phyloP scores from a whole-genome alignment of 2,329 filamentous ascomycete genomes.

The Monilinia aucupariae region DNA sequence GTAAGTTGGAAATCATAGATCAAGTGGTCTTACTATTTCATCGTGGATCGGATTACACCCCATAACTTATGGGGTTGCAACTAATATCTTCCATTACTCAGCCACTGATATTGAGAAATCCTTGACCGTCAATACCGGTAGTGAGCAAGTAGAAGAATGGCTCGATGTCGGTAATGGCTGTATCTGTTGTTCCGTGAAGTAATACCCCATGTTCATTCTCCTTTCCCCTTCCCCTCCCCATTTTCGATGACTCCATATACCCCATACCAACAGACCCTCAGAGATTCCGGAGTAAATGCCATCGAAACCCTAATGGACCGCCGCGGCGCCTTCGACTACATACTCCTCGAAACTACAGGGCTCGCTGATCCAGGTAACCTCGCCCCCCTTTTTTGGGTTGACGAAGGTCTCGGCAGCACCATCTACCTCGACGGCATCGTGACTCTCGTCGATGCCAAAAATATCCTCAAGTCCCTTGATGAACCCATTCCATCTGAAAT shows the following conservation, averaged over 20 bases:
- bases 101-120: conserved; percentile 94
- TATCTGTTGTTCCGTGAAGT: conserved; percentile 97
- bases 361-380: conserved; percentile 94
- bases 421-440: conserved; percentile 98
- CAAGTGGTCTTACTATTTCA: not conserved
- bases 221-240: not conserved
- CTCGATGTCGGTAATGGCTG: conserved; percentile 94
- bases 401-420: conserved; percentile 87
- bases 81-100: conserved; percentile 17
- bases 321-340: conserved; percentile 92
- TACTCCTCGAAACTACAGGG: conserved; percentile 91
- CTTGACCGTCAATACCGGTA: conserved; percentile 80
- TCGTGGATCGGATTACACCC: not conserved
- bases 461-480: conserved; percentile 76
- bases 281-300: conserved; percentile 86
- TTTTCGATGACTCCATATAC: too few relatives aligned
- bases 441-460: conserved; percentile 91
- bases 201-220: conserved; percentile 30
- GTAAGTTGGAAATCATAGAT: conserved; percentile 43
- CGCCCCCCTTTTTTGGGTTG: conserved; percentile 94
- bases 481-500: conserved; percentile 55
- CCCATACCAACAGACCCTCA: conserved; percentile 35
- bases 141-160: conserved; percentile 85
- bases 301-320: conserved; percentile 95
- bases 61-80: not conserved